Evolutionary conservation across 2,329 filamentous ascomycete species (phyloP).

Genomic region (Fusarium camptoceras): DNA sequence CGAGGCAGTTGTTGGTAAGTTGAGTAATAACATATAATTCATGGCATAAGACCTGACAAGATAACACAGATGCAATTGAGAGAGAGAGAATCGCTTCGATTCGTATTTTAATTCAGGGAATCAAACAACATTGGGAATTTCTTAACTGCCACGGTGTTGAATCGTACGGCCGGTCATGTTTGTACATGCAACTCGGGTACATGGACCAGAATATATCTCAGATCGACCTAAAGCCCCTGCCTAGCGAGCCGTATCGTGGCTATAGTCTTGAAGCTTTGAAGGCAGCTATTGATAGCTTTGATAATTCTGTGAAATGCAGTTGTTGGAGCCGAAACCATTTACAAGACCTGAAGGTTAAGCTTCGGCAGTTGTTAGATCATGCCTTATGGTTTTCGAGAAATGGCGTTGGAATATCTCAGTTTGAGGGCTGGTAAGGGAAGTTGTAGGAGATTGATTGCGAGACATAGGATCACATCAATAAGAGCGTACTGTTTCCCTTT

Average conservation of each 20-base stretch:
- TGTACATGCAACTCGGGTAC: not conserved
- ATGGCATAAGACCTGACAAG: accelerated
- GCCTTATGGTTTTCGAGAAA: not conserved
- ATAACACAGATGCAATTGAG: not conserved
- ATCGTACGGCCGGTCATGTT: accelerated
- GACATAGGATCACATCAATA: no score
- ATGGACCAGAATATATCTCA: not conserved
- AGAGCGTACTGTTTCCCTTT: no score
- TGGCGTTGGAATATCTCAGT: not conserved
- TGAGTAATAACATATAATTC: accelerated
- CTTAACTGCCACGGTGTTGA: accelerated
- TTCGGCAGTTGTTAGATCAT: accelerated
- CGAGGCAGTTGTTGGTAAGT: not conserved
- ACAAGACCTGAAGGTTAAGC: accelerated
- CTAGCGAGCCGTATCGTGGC: not conserved
- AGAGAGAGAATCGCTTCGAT: accelerated
- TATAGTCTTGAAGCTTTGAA: not conserved
- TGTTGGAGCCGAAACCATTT: not conserved
- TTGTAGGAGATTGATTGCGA: no score
- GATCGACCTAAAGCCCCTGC: not conserved
- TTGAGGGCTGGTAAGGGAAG: accelerated
- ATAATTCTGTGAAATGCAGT: accelerated
- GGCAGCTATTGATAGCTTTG: accelerated
- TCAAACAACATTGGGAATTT: accelerated
- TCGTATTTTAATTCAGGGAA: accelerated